Evolutionary conservation across 352 stramenopile genomes (phyloP), one percentile per base, ranked within the genome.

Genomic region (Phytophthora hibernalis): DNA sequence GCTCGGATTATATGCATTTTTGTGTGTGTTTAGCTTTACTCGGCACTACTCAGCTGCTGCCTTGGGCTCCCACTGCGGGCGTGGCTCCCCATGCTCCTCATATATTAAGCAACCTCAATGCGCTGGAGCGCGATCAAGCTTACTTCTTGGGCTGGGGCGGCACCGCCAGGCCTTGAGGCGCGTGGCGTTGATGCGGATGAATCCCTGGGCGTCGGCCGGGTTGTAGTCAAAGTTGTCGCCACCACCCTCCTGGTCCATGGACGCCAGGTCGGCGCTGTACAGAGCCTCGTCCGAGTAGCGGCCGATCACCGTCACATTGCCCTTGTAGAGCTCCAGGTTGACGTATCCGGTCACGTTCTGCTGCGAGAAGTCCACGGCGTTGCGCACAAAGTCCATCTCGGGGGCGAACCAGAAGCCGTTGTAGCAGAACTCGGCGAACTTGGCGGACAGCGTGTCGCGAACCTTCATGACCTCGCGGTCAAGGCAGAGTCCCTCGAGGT

Each of bases 351-450:
- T 97, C 31, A 99, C 89, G 83, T 98, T 95, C 59, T 94, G 85
- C 81, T 99, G 97, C 37, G 85, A 91, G 65, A 93, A 99, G 61
- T 98, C 79, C 47, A 99, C 96, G 16, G 91, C 89, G 77, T 99
- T 76, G 69, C 95, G 93, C 70, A 99, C 94, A 45, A 99, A 94
- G 63, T 99, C 97, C 97, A 99, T 99, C 83, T 99, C 97, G 5
- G 97, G 97, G n/a, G 97, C 95, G 72, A 99, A 99, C 97, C 97
- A 99, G 80, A 99, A 99, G 55, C 97, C 97, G 76, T 99, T 99
- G 96, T 99, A 99, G 79, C 94, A 98, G 45, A 98, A 96, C 74
- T 98, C 91, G 56, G 97, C 89, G 69, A 99, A 99, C 85, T 99
- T 98, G 68, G 83, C 70, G 59, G 93, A 92, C 30, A 99, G 77